Evolutionary conservation across 75 land plant genomes (phyloP).

Genomic region (Sequoiadendron giganteum): DNA sequence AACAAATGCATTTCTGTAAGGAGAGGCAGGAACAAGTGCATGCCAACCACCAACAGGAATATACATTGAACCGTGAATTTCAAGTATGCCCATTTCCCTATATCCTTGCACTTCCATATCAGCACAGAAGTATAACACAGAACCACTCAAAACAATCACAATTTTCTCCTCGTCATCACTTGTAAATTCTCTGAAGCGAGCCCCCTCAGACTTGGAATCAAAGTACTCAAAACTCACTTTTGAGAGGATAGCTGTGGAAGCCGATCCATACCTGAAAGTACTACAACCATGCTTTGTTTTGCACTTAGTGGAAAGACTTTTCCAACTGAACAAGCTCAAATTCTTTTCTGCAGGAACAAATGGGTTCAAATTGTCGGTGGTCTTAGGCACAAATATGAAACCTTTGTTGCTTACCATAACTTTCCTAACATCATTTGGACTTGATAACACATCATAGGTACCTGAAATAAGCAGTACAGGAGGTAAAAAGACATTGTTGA

Average conservation of each 20-base stretch:
- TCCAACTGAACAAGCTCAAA: constrained; percentile 7
- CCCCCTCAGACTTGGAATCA: background rate
- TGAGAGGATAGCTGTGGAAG: background rate
- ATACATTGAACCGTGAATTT: background rate
- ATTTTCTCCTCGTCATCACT: constrained; percentile 9
- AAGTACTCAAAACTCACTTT: constrained; percentile 4
- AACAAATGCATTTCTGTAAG: background rate
- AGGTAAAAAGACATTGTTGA: constrained; percentile 7
- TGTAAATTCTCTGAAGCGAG: background rate
- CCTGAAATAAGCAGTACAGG: constrained; percentile 6
- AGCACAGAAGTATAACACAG: background rate
- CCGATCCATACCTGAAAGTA: background rate
- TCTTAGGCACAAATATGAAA: constrained; percentile 3
- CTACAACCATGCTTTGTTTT: constrained; percentile 2
- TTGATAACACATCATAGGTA: background rate
- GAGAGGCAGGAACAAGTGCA: constrained; percentile 1
- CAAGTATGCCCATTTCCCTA: constrained; percentile 11
- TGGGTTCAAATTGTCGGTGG: background rate
- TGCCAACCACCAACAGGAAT: constrained; percentile 12
- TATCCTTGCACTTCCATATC: constrained; percentile 6
- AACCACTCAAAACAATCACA: constrained; percentile 7
- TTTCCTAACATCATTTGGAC: constrained; percentile 7
- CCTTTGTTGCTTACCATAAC: background rate
- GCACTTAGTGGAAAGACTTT: background rate
- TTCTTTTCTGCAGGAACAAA: background rate